Evolutionary conservation across 441 rosid species (phyloP).

Genomic region (Aleurites moluccanus): DNA sequence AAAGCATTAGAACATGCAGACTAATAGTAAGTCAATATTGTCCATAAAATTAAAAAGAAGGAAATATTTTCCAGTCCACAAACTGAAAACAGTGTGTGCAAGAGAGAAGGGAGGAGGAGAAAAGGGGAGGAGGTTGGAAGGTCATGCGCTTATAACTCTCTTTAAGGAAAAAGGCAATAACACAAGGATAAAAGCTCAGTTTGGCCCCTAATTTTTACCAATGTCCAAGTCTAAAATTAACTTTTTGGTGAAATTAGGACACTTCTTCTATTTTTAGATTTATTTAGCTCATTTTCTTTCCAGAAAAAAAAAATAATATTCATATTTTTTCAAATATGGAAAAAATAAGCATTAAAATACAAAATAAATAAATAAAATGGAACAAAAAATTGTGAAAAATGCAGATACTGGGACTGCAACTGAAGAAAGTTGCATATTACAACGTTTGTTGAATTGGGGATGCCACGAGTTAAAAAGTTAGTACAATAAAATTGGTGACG

Average conservation of each 20-base stretch:
- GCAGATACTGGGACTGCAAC: too few relatives aligned
- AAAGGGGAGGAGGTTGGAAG: background rate
- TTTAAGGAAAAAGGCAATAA: too few relatives aligned
- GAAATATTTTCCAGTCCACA: slow-evolving; percentile 1
- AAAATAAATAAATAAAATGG: background rate
- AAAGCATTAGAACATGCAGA: slow-evolving; percentile 14
- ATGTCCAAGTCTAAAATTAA: too few relatives aligned
- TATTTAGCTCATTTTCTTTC: background rate
- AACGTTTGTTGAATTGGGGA: background rate
- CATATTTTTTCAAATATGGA: background rate
- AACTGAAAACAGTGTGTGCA: background rate
- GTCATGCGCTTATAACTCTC: background rate
- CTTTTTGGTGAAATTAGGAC: background rate
- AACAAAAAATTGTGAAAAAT: background rate
- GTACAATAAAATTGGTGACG: too few relatives aligned
- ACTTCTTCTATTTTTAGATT: background rate
- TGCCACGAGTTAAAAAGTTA: background rate
- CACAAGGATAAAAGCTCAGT: too few relatives aligned
- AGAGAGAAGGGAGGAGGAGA: background rate
- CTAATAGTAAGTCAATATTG: background rate
- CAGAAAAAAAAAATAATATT: background rate
- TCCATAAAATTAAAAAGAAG: background rate
- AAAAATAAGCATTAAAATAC: background rate
- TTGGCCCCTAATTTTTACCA: too few relatives aligned
- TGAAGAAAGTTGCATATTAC: too few relatives aligned